Conservation (phyloP, 108 stramenopile species). For the Nannochloropsis salina region DNA sequence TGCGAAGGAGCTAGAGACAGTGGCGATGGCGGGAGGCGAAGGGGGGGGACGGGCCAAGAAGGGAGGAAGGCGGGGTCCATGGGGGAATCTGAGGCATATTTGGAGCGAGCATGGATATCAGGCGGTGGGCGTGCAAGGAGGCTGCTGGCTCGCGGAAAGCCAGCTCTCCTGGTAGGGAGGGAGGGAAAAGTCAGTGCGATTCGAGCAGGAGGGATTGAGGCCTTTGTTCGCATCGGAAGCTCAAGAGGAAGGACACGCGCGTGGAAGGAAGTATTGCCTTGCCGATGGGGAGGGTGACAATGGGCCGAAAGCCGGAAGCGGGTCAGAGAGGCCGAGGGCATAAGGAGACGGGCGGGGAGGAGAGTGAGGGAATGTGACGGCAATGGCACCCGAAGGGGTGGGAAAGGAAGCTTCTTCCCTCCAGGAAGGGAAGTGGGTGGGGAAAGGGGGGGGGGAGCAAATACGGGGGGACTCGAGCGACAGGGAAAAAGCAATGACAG, state of each 20-base stretch:
- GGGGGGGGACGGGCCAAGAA: neutral
- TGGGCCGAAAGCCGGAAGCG: neutral
- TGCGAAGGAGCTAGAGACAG: neutral
- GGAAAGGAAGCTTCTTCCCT: neutral
- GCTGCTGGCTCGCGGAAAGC: no score
- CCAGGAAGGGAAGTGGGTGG: neutral
- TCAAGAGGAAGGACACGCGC: no score
- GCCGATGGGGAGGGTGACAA: no score
- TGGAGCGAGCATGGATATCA: no score
- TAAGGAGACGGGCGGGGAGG: neutral
- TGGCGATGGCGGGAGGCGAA: neutral
- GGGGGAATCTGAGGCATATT: neutral
- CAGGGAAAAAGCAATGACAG: no score
- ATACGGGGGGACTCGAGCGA: neutral
- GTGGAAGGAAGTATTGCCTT: no score
- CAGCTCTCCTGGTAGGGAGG: no score
- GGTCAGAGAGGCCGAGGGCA: neutral
- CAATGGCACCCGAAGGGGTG: neutral
- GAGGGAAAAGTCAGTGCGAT: no score
- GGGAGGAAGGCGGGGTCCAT: neutral
- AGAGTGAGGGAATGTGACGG: no score
- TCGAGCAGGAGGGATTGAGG: no score
- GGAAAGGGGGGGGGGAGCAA: neutral
- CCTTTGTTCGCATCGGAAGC: no score
- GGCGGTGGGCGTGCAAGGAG: no score